A percentile compares a stretch with the other conserved stretches of the same genome.
These are phyloP conservation scores for Neurospora sp. DNA, from an alignment of 495 filamentous ascomycete species.

Conservation along the genomic window DNA sequence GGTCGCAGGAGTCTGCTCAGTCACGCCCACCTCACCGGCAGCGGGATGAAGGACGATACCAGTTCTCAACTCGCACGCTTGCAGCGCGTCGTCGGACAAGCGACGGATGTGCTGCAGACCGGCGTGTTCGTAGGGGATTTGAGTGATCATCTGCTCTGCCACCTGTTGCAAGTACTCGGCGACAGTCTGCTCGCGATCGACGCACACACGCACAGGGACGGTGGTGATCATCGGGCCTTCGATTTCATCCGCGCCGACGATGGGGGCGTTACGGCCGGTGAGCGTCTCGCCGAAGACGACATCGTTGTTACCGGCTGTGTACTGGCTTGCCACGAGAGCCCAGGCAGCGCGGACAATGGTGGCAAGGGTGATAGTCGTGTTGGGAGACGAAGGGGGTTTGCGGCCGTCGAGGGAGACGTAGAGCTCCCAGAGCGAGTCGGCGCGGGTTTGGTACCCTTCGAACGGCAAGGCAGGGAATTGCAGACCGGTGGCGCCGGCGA, in stretches of 20 bases:
- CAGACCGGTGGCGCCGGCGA: slow-evolving; percentile 42
- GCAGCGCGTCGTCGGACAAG: slow-evolving; percentile 48
- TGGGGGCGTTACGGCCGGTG: slow-evolving; percentile 41
- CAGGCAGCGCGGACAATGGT: slow-evolving; percentile 54
- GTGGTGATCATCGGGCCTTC: slow-evolving; percentile 56
- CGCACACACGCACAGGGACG: slow-evolving; percentile 48
- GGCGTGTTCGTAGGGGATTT: slow-evolving; percentile 54
- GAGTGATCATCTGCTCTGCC: slow-evolving; percentile 41
- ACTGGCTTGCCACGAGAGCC: slow-evolving; percentile 46
- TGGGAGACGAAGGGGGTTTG: not conserved
- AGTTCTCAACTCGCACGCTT: slow-evolving; percentile 50
- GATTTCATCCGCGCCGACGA: slow-evolving; percentile 41
- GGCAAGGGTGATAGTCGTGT: slow-evolving; percentile 39
- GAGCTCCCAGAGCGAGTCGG: slow-evolving; percentile 42
- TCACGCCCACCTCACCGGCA: slow-evolving; percentile 18
- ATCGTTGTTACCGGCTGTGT: slow-evolving; percentile 42
- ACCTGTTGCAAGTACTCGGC: slow-evolving; percentile 38
- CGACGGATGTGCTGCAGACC: slow-evolving; percentile 61
- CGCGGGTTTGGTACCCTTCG: slow-evolving; percentile 42
- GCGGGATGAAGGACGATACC: slow-evolving; percentile 40
- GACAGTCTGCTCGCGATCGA: slow-evolving; percentile 17
- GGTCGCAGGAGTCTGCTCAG: slow-evolving; percentile 31
- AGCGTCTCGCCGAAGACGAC: slow-evolving; percentile 47
- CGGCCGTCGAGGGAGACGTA: slow-evolving; percentile 34
- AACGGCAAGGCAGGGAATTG: slow-evolving; percentile 50